A percentile compares a stretch with the other conserved stretches of the same genome.
These are phyloP conservation scores for Pleurostoma richardsiae DNA, from an alignment of 2,329 filamentous ascomycete species.

Conservation along the genomic window DNA sequence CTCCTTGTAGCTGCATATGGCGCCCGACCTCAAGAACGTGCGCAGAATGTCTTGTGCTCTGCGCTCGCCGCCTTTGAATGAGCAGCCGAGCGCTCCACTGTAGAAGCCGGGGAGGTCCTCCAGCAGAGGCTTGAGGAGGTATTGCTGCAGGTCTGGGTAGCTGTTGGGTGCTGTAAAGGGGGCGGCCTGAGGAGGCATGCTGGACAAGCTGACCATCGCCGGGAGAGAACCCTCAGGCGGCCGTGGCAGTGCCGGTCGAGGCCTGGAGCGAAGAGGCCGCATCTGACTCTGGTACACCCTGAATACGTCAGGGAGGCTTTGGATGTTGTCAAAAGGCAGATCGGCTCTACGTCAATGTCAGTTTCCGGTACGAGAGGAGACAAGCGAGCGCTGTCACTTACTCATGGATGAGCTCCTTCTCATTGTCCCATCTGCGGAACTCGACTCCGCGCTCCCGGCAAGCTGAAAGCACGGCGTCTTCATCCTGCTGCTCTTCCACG, in stretches of 20 bases:
- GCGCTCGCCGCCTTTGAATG: conserved; percentile 63
- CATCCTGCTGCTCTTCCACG: conserved; percentile 63
- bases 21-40: conserved; percentile 55
- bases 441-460: conserved; percentile 48
- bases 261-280: background rate
- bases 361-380: too few relatives aligned
- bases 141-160: conserved; percentile 21
- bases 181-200: too few relatives aligned
- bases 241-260: background rate
- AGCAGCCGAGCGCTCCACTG: conserved; percentile 45
- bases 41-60: conserved; percentile 51
- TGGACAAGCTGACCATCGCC: background rate
- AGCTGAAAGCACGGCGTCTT: conserved; percentile 46
- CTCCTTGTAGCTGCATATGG: conserved; percentile 59
- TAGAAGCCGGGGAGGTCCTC: conserved; percentile 39
- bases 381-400: conserved; percentile 24
- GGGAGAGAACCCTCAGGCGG: background rate
- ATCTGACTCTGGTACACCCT: background rate
- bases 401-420: conserved; percentile 78
- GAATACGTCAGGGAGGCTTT: background rate
- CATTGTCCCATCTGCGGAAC: conserved; percentile 64
- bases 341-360: conserved; percentile 23
- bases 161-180: background rate
- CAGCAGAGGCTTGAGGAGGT: conserved; percentile 53
- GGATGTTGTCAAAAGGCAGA: background rate